phyloP scores from a whole-genome alignment of 805 yeast species.

The Metschnikowia dekortorum region DNA sequence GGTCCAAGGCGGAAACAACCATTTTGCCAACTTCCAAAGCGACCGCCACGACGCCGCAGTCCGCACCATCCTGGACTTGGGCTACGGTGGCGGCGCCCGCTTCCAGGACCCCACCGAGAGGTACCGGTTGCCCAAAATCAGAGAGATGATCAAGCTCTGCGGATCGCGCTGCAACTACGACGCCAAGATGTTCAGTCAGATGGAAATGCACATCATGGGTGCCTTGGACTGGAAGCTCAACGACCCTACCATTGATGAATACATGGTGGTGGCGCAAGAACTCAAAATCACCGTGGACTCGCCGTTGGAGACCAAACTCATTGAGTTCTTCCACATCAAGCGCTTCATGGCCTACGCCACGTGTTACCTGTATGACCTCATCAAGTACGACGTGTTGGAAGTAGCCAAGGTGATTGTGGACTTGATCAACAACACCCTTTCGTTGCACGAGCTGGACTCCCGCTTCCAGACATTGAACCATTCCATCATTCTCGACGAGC shows the following conservation, averaged over 20 bases:
- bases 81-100: constrained; percentile 52
- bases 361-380: constrained; percentile 43
- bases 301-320: constrained; percentile 5
- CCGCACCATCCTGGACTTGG: constrained; percentile 34
- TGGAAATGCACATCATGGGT: constrained; percentile 70
- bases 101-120: constrained; percentile 69
- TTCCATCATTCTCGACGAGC: constrained; percentile 4
- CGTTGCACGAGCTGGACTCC: constrained; percentile 17
- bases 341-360: constrained; percentile 47
- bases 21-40: constrained; percentile 44
- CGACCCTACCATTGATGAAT: constrained; percentile 51
- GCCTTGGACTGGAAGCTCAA: constrained; percentile 70
- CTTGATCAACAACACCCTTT: constrained; percentile 28
- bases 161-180: constrained; percentile 55
- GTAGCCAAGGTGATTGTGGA: constrained; percentile 30
- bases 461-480: constrained; percentile 23
- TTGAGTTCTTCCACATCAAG: constrained; percentile 44
- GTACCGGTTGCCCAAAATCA: constrained; percentile 58
- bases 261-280: constrained; percentile 32
- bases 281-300: constrained; percentile 28
- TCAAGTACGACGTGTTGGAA: constrained; percentile 9
- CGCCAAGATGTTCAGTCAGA: constrained; percentile 49
- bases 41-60: constrained; percentile 11
- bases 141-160: constrained; percentile 67
- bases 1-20: constrained; percentile 70